Percentiles rank a stretch among this genome's conserved stretches.
Conservation (phyloP, 169 alveolate species). For the Plasmodium gonderi region DNA sequence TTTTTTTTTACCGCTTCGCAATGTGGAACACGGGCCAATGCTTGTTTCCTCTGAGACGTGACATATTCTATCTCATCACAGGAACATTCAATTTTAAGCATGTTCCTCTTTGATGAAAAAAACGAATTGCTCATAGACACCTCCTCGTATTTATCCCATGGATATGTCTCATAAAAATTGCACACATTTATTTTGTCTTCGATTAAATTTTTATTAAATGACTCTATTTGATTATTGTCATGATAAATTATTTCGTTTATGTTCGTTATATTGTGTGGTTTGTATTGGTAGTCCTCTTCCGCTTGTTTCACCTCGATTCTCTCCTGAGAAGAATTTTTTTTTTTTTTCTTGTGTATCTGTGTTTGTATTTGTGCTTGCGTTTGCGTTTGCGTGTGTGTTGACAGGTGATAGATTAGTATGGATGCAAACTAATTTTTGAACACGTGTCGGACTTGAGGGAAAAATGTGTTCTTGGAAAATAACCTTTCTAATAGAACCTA, state of each 20-base stretch:
- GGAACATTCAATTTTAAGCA: conserved; percentile 40
- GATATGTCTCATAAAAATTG: conserved; percentile 25
- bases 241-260: conserved; percentile 49
- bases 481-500: conserved; percentile 55
- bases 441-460: not conserved
- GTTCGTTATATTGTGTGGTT: conserved; percentile 17
- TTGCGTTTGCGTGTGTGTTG: no score
- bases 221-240: conserved; percentile 31
- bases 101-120: conserved; percentile 28
- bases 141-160: conserved; percentile 42
- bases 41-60: not conserved
- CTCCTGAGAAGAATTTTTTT: conserved; percentile 30
- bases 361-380: no score
- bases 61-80: conserved; percentile 36
- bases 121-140: conserved; percentile 45
- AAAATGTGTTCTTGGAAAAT: not conserved
- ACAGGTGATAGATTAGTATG: not conserved
- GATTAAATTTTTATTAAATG: conserved; percentile 37
- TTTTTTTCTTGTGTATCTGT: no score
- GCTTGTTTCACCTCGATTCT: conserved; percentile 16
- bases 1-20: conserved; percentile 3
- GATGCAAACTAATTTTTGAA: not conserved
- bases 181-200: conserved; percentile 33
- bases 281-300: conserved; percentile 52
- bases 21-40: not conserved